Evolutionary conservation across 1,284 basidiomycete species (phyloP).

Genomic region (Polyporus tsugae): DNA sequence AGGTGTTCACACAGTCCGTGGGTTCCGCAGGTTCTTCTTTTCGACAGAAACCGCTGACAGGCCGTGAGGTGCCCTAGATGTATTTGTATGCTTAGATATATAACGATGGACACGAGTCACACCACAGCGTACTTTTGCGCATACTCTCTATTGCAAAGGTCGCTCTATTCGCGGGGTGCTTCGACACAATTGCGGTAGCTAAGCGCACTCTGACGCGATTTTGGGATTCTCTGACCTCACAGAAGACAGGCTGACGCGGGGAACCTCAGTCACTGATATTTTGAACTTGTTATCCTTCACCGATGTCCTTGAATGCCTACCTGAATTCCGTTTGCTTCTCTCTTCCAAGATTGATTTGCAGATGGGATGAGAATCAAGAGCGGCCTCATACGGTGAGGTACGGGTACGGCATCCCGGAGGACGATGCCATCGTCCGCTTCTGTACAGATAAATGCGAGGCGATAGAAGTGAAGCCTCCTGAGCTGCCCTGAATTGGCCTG

Average conservation of each 20-base stretch:
- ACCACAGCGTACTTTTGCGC: not conserved
- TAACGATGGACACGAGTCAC: slow-evolving; percentile 17
- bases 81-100: slow-evolving; percentile 24
- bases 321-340: not conserved
- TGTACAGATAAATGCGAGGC: not conserved
- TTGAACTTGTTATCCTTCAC: not conserved
- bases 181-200: too few relatives aligned
- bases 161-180: too few relatives aligned
- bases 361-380: not conserved
- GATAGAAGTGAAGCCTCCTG: not conserved
- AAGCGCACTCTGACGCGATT: not conserved
- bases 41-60: not conserved
- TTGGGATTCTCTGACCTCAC: not conserved
- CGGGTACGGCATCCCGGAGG: not conserved
- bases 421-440: not conserved
- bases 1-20: not conserved
- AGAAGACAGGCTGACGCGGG: not conserved
- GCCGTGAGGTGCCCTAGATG: not conserved
- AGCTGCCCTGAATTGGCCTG: not conserved
- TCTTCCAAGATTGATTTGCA: not conserved
- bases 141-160: not conserved
- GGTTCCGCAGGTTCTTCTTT: not conserved
- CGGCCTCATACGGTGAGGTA: slow-evolving; percentile 3
- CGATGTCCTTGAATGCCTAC: too few relatives aligned
- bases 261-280: not conserved